Conservation (phyloP, 257 asterid genomes). For the Rubia yunnanensis region DNA sequence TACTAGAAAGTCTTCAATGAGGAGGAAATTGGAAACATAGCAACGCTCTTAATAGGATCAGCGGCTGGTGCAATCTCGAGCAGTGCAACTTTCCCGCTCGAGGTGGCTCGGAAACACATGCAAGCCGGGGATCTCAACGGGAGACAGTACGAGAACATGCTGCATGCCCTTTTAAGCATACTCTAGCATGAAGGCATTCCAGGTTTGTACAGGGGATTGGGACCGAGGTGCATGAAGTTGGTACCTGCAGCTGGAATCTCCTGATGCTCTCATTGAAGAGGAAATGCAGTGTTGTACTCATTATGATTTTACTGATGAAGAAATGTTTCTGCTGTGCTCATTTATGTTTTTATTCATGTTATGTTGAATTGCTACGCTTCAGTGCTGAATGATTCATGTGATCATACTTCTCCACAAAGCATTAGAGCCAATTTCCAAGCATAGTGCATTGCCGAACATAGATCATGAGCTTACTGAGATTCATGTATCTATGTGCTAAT, state of each 20-base stretch:
- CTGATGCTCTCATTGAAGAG: too few relatives aligned
- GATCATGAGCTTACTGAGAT: too few relatives aligned
- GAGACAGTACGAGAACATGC: conserved; percentile 35
- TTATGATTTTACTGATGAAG: too few relatives aligned
- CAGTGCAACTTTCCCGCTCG: conserved; percentile 44
- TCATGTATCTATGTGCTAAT: too few relatives aligned
- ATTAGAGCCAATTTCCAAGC: too few relatives aligned
- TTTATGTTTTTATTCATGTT: too few relatives aligned
- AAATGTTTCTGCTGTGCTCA: too few relatives aligned
- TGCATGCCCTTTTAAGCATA: conserved; percentile 39
- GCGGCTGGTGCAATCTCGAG: conserved; percentile 55
- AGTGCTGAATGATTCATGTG: too few relatives aligned
- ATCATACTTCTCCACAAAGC: too few relatives aligned
- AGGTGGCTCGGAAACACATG: conserved; percentile 50
- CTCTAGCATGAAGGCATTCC: conserved; percentile 39
- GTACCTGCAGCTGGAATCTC: conserved; percentile 57
- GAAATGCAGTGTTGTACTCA: too few relatives aligned
- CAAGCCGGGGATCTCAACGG: conserved; percentile 49
- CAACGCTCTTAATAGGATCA: conserved; percentile 45
- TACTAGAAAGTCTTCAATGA: conserved; percentile 25
- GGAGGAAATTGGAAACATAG: conserved; percentile 42
- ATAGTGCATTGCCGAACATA: too few relatives aligned
- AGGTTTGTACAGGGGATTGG: conserved; percentile 40
- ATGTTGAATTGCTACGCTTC: too few relatives aligned
- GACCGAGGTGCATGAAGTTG: conserved; percentile 48